Percentiles rank a stretch among this genome's conserved stretches.
These are phyloP conservation scores for Lodderomyces metapsilosis DNA, from an alignment of 1,139 yeast species.

Conservation along the genomic window DNA sequence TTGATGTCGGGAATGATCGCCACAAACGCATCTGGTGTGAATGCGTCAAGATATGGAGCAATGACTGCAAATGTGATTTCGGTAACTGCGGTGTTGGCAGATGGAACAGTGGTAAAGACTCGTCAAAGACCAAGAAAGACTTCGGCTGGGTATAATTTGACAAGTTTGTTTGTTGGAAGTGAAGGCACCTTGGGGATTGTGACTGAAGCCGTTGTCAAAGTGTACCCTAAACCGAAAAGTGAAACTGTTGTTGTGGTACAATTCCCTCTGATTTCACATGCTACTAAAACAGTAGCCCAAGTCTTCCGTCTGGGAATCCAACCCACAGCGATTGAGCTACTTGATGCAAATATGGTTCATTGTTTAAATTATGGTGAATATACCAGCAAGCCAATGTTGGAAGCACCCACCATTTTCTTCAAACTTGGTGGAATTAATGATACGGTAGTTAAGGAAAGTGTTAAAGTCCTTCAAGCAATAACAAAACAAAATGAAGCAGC, in stretches of 20 bases:
- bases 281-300: constrained; percentile 45
- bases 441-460: constrained; percentile 35
- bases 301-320: constrained; percentile 39
- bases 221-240: constrained; percentile 38
- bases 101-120: constrained; percentile 44
- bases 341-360: constrained; percentile 46
- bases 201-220: constrained; percentile 44
- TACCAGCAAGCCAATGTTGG: constrained; percentile 52
- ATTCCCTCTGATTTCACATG: constrained; percentile 36
- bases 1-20: constrained; percentile 45
- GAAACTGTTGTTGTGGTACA: constrained; percentile 48
- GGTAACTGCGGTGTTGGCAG: constrained; percentile 44
- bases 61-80: constrained; percentile 45
- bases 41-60: constrained; percentile 47
- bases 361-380: constrained; percentile 46
- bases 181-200: constrained; percentile 48
- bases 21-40: constrained; percentile 46
- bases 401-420: constrained; percentile 44
- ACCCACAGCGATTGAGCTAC: constrained; percentile 44
- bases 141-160: constrained; percentile 45
- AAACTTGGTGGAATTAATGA: constrained; percentile 42
- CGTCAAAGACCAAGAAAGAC: constrained; percentile 45
- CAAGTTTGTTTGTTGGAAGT: constrained; percentile 44
- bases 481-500: constrained; percentile 30
- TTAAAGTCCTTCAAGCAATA: constrained; percentile 27